These are phyloP conservation scores for Fusarium sp. DNA, from an alignment of 2,329 filamentous ascomycete genomes.

Conservation along the genomic window DNA sequence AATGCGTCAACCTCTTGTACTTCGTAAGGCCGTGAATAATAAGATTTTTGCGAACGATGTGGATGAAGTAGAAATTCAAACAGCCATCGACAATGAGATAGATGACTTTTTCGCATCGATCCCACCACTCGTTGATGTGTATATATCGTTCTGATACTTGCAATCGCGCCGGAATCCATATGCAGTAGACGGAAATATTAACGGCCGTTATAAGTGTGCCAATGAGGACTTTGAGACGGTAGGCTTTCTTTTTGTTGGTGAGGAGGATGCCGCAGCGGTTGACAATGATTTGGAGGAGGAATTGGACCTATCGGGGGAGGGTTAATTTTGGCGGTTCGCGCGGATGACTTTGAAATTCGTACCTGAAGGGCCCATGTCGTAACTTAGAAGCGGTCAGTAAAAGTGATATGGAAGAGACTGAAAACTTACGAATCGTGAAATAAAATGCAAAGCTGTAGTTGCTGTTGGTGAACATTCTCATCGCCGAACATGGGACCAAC, in stretches of 20 bases:
- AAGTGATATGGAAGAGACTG: accelerated
- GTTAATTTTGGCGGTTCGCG: neutral
- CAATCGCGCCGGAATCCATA: conserved; percentile 39
- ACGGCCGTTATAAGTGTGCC: conserved; percentile 37
- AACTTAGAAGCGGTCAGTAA: conserved; percentile 24
- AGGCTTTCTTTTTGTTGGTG: conserved; percentile 24
- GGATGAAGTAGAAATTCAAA: conserved; percentile 40
- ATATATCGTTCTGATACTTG: conserved; percentile 37
- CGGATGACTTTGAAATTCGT: neutral
- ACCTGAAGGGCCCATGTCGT: conserved; percentile 42
- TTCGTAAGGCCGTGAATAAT: conserved; percentile 36
- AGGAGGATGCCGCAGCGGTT: conserved; percentile 39
- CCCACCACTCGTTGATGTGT: conserved; percentile 41
- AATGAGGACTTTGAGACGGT: conserved; percentile 30
- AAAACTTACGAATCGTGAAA: conserved; percentile 38
- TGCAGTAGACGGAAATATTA: conserved; percentile 40
- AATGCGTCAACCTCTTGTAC: conserved; percentile 37
- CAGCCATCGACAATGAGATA: conserved; percentile 39
- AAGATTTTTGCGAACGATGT: conserved; percentile 35
- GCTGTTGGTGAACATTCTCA: neutral
- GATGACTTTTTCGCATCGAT: conserved; percentile 41
- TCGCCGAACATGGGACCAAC: neutral
- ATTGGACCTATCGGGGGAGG: conserved; percentile 20
- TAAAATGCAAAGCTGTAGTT: conserved; percentile 41
- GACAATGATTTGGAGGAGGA: conserved; percentile 41